phyloP scores from a whole-genome alignment of 1,284 basidiomycete species.

The Farysia itapuensis region DNA sequence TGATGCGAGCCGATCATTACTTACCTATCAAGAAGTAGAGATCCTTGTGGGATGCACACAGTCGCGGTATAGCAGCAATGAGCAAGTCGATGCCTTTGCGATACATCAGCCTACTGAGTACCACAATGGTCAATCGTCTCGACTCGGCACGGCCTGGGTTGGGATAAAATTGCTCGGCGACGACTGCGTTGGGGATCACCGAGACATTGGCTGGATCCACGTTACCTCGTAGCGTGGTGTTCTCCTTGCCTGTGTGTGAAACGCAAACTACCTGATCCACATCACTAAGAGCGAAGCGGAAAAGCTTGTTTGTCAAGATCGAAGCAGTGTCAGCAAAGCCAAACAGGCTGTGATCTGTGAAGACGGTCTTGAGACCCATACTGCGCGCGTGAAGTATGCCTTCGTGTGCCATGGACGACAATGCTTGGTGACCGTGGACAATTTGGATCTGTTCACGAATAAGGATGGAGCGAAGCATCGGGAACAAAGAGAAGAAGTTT shows the following conservation, averaged over 20 bases:
- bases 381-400: constrained; percentile 76
- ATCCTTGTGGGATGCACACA: constrained; percentile 80
- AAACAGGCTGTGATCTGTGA: constrained; percentile 96
- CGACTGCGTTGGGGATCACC: constrained; percentile 86
- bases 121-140: constrained; percentile 74
- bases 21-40: constrained; percentile 84
- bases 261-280: constrained; percentile 94
- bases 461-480: constrained; percentile 84
- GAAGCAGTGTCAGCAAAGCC: constrained; percentile 94
- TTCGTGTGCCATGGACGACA: constrained; percentile 88
- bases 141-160: constrained; percentile 48
- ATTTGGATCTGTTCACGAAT: constrained; percentile 83
- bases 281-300: constrained; percentile 81
- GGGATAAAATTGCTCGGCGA: constrained; percentile 82
- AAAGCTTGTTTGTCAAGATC: constrained; percentile 92
- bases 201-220: constrained; percentile 48
- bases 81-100: constrained; percentile 96
- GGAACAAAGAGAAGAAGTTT: constrained; percentile 88
- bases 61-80: constrained; percentile 83
- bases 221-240: constrained; percentile 84
- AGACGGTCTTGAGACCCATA: constrained; percentile 73
- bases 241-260: constrained; percentile 88
- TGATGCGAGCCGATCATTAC: too few relatives aligned
- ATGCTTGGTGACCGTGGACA: constrained; percentile 87
- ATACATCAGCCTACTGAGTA: constrained; percentile 92